Evolutionary conservation across 169 alveolate genomes (phyloP).

Genomic region (Cryptosporidium meleagridis): DNA sequence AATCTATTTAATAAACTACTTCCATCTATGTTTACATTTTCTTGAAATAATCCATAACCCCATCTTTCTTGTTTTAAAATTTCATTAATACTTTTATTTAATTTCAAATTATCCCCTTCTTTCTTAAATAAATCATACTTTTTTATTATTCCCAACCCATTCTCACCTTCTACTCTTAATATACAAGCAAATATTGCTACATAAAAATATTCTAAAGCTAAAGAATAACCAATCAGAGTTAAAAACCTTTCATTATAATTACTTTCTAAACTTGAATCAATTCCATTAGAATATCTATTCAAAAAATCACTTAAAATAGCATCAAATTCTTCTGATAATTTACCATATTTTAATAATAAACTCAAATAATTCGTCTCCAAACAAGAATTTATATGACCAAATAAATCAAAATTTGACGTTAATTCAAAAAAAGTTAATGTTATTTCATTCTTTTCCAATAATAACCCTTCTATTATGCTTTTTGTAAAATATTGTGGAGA

Average conservation of each 20-base stretch:
- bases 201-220: background rate
- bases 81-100: background rate
- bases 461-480: background rate
- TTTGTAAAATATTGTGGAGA: background rate
- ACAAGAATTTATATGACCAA: background rate
- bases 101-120: background rate
- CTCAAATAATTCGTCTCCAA: background rate
- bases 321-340: background rate
- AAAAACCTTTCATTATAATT: background rate
- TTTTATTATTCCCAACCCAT: background rate
- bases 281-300: background rate
- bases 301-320: too few species aligned
- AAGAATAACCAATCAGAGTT: background rate
- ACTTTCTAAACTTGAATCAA: background rate
- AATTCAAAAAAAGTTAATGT: background rate
- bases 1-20: too few species aligned
- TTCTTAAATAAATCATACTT: too few species aligned
- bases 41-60: background rate
- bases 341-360: background rate
- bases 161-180: background rate
- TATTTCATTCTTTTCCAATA: background rate
- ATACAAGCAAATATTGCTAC: conserved; percentile 5
- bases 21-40: background rate
- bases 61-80: background rate
- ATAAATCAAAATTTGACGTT: background rate